Conservation (phyloP, 1,284 basidiomycete species). For the Acaromyces ingoldii region DNA sequence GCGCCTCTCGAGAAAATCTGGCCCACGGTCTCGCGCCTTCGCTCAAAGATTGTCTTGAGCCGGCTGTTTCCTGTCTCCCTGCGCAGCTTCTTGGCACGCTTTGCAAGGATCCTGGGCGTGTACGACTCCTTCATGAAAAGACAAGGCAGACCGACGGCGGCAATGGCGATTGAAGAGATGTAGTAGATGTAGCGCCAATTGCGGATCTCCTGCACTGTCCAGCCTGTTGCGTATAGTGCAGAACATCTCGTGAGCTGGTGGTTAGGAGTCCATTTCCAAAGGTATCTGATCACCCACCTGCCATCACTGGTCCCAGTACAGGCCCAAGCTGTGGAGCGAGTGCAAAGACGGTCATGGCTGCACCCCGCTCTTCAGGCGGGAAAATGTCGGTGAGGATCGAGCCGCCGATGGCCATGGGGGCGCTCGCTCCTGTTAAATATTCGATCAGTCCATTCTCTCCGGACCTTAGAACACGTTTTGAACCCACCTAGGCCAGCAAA, state of each 20-base stretch:
- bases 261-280: no score
- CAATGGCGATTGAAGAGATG: neutral
- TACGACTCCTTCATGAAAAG: conserved; percentile 5
- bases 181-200: neutral
- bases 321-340: conserved; percentile 10
- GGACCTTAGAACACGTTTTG: no score
- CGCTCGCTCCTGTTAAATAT: no score
- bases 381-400: conserved; percentile 2
- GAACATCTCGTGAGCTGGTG: no score
- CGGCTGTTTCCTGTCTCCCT: neutral
- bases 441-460: no score
- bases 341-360: conserved; percentile 7
- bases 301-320: conserved; percentile 6
- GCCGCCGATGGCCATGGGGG: conserved; percentile 8
- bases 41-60: conserved; percentile 4
- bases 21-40: neutral
- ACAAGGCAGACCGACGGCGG: neutral
- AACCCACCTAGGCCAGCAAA: conserved; percentile 6
- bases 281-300: no score
- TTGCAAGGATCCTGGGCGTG: conserved; percentile 1
- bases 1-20: neutral
- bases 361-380: conserved; percentile 1
- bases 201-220: neutral
- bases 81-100: neutral
- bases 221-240: no score